Conservation (phyloP, 176 grass and related monocot genomes). For the Secale cereale region DNA sequence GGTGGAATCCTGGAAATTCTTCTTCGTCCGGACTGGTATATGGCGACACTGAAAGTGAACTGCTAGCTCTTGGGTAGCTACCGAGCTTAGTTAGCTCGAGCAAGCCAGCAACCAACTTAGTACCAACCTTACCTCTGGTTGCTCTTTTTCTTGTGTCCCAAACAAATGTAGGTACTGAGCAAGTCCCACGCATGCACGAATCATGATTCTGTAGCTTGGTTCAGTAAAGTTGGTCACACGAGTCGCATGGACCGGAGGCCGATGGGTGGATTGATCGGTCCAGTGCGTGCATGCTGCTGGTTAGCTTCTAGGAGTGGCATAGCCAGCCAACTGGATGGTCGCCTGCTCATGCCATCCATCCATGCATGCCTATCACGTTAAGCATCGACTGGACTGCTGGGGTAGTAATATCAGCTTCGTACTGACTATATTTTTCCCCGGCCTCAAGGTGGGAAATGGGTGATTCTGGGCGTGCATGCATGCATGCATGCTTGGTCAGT, state of each 20-base stretch:
- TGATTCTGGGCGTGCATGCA: not conserved
- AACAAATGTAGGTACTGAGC: conserved; percentile 27
- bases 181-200: conserved; percentile 24
- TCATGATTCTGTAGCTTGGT: conserved; percentile 1
- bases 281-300: not conserved
- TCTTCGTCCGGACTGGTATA: not conserved
- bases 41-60: not conserved
- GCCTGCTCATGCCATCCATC: not conserved
- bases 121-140: not conserved
- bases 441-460: not conserved
- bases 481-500: not conserved
- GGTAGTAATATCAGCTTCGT: not conserved
- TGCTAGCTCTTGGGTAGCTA: not conserved
- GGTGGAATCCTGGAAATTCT: not conserved
- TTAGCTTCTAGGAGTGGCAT: not conserved
- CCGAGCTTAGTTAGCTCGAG: not conserved
- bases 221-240: conserved; percentile 43
- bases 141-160: not conserved
- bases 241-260: conserved; percentile 7
- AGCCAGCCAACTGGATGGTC: not conserved
- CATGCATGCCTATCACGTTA: no score
- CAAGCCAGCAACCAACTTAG: conserved; percentile 13
- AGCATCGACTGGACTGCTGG: no score
- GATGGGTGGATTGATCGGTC: not conserved
- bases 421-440: not conserved